These are phyloP conservation scores for Dacryopinax primogenitus DNA, from an alignment of 768 basidiomycete genomes.

Conservation along the genomic window DNA sequence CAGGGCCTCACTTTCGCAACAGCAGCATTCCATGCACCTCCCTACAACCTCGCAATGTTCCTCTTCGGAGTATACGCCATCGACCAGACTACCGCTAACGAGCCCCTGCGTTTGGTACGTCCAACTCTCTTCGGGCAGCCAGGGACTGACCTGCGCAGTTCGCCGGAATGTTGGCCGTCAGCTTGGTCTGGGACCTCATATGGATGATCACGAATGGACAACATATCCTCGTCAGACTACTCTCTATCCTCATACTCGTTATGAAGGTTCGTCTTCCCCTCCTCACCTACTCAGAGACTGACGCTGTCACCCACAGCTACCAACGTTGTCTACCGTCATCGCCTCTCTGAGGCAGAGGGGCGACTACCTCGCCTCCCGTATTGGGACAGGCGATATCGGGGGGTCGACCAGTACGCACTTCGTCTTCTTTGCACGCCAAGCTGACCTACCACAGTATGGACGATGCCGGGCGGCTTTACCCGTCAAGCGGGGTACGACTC, in stretches of 20 bases:
- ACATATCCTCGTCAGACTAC: constrained; percentile 40
- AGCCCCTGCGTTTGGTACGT: constrained; percentile 52
- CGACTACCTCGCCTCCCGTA: constrained; percentile 38
- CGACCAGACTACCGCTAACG: constrained; percentile 50
- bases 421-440: background rate
- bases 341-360: constrained; percentile 47
- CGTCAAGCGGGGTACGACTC: constrained; percentile 15
- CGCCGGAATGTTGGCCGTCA: constrained; percentile 46
- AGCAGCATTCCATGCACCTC: constrained; percentile 41
- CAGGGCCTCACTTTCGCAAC: constrained; percentile 52
- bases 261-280: constrained; percentile 38
- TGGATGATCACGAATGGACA: constrained; percentile 44
- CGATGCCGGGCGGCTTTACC: constrained; percentile 64
- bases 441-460: constrained; percentile 42
- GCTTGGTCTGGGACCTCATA: constrained; percentile 54
- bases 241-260: constrained; percentile 44
- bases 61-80: constrained; percentile 64
- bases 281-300: background rate
- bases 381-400: constrained; percentile 36
- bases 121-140: background rate
- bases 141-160: constrained; percentile 35
- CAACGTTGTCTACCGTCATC: constrained; percentile 43
- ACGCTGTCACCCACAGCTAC: constrained; percentile 34
- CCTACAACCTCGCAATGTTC: constrained; percentile 73
- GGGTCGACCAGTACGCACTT: constrained; percentile 35